phyloP scores from a whole-genome alignment of 768 basidiomycete species.

The Gymnopilus dilepis region DNA sequence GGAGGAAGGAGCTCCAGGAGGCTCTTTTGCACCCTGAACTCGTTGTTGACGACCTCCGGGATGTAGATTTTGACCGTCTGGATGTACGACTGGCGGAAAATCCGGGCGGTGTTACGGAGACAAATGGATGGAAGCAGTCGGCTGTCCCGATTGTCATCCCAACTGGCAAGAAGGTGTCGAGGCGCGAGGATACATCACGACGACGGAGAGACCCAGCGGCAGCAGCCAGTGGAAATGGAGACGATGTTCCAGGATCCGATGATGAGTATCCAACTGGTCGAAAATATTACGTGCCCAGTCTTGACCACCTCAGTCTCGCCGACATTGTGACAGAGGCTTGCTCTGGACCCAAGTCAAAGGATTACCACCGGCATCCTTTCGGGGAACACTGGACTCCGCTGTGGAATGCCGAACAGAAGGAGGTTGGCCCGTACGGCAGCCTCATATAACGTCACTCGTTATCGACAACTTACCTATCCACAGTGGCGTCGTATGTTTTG shows the following conservation, averaged over 20 bases:
- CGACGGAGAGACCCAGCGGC: constrained; percentile 13
- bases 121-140: constrained; percentile 29
- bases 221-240: constrained; percentile 7
- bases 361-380: constrained; percentile 34
- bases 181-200: constrained; percentile 12
- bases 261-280: constrained; percentile 12
- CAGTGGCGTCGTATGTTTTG: too few relatives aligned
- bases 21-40: constrained; percentile 21
- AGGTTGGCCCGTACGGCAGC: too few relatives aligned
- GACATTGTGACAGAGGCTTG: constrained; percentile 22
- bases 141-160: constrained; percentile 29
- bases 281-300: constrained; percentile 21
- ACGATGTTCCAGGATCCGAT: constrained; percentile 14
- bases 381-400: constrained; percentile 30
- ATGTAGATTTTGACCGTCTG: constrained; percentile 28
- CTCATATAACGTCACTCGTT: too few relatives aligned
- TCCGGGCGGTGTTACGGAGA: constrained; percentile 19
- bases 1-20: constrained; percentile 20
- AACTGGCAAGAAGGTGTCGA: constrained; percentile 22
- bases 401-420: constrained; percentile 13
- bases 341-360: constrained; percentile 19
- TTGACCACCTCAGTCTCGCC: constrained; percentile 28
- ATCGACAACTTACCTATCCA: too few relatives aligned
- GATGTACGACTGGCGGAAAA: constrained; percentile 24
- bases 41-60: constrained; percentile 21